These are phyloP conservation scores for Zygosaccharomyces kombuchaensis DNA, from an alignment of 805 yeast species.

Conservation along the genomic window DNA sequence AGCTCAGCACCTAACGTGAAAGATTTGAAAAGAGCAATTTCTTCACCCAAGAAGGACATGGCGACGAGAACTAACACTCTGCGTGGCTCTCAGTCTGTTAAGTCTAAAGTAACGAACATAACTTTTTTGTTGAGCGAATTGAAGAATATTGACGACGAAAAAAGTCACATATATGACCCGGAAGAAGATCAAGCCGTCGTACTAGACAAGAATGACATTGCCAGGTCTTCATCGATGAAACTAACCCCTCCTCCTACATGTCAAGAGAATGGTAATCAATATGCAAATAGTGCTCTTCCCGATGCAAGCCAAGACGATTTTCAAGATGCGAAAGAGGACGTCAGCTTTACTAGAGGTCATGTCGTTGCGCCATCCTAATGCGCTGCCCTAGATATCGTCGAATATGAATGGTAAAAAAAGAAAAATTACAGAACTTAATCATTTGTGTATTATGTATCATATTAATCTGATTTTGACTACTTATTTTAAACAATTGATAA, in stretches of 20 bases:
- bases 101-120: slow-evolving; percentile 35
- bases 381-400: background rate
- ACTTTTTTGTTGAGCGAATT: slow-evolving; percentile 35
- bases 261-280: background rate
- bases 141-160: slow-evolving; percentile 22
- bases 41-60: slow-evolving; percentile 8
- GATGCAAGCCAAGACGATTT: slow-evolving; percentile 25
- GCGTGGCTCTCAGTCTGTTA: slow-evolving; percentile 35
- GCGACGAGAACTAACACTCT: slow-evolving; percentile 11
- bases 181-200: slow-evolving; percentile 35
- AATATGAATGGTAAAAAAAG: background rate
- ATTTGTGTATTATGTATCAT: slow-evolving; percentile 2
- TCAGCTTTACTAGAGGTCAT: slow-evolving; percentile 26
- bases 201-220: slow-evolving; percentile 30
- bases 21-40: slow-evolving; percentile 28
- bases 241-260: slow-evolving; percentile 11
- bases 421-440: background rate
- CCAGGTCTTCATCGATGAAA: slow-evolving; percentile 28
- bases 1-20: slow-evolving; percentile 26
- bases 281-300: background rate
- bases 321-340: slow-evolving; percentile 30
- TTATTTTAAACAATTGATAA: background rate
- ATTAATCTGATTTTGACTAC: background rate
- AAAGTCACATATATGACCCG: slow-evolving; percentile 29
- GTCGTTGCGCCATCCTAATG: background rate